phyloP scores from a whole-genome alignment of 805 yeast genomes.

The Monosporozyma yasuniensis region DNA sequence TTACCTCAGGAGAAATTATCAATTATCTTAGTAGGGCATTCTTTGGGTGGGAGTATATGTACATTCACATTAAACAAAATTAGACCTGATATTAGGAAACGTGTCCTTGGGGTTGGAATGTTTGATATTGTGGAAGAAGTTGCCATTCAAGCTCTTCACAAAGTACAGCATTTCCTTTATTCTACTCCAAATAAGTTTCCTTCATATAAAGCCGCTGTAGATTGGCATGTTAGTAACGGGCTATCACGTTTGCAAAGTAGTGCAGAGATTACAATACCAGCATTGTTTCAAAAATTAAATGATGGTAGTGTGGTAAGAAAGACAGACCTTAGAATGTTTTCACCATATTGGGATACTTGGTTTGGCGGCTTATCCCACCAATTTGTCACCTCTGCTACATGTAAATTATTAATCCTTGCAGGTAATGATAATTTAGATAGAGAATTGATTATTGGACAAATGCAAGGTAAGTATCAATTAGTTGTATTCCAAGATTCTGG shows the following conservation, averaged over 20 bases:
- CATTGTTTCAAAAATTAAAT: constrained; percentile 35
- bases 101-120: constrained; percentile 60
- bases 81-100: constrained; percentile 12
- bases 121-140: constrained; percentile 93
- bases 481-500: constrained; percentile 76
- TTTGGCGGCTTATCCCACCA: constrained; percentile 54
- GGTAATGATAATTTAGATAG: constrained; percentile 87
- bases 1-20: constrained; percentile 15
- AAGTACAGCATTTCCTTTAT: constrained; percentile 59
- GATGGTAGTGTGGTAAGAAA: constrained; percentile 44
- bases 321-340: constrained; percentile 52
- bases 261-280: constrained; percentile 74
- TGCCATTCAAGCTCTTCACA: constrained; percentile 58
- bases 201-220: constrained; percentile 50
- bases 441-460: constrained; percentile 83
- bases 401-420: constrained; percentile 71
- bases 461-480: constrained; percentile 94
- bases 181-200: constrained; percentile 56
- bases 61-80: constrained; percentile 39
- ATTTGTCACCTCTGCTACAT: constrained; percentile 42
- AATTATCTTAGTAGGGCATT: constrained; percentile 72
- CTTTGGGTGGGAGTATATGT: constrained; percentile 84
- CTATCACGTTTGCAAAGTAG: constrained; percentile 49
- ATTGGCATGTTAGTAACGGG: constrained; percentile 66
- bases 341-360: constrained; percentile 76